Percentiles rank a stretch among this genome's conserved stretches.
phyloP scores from a whole-genome alignment of 495 filamentous ascomycete genomes.

The Hyaloscypha variabilis region DNA sequence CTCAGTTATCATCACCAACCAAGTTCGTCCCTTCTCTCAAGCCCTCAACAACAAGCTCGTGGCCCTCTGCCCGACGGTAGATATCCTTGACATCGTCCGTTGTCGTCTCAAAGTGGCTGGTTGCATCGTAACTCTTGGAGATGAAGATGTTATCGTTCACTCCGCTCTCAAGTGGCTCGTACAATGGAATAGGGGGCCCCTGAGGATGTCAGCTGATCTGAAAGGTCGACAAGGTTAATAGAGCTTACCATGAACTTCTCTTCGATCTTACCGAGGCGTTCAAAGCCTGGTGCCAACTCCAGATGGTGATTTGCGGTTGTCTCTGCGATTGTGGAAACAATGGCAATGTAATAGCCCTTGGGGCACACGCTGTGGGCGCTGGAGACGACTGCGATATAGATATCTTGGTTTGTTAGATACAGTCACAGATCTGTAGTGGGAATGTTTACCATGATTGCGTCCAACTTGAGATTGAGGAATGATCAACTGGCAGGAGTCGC shows the following conservation, averaged over 20 bases:
- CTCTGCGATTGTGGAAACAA: constrained; percentile 97
- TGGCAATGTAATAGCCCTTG: constrained; percentile 98
- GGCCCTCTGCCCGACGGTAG: constrained; percentile 82
- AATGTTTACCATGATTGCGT: constrained; percentile 79
- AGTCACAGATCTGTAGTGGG: neutral
- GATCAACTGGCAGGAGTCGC: constrained; percentile 93
- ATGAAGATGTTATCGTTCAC: constrained; percentile 92
- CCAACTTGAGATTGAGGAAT: constrained; percentile 97
- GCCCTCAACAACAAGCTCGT: constrained; percentile 76
- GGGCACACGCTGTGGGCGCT: constrained; percentile 98
- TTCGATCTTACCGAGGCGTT: constrained; percentile 90
- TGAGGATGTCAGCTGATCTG: constrained; percentile 29
- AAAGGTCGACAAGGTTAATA: neutral
- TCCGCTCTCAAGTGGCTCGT: constrained; percentile 88
- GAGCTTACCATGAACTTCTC: constrained; percentile 88
- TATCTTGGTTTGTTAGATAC: constrained; percentile 58
- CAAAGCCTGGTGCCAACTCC: constrained; percentile 91
- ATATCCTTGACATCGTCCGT: constrained; percentile 93
- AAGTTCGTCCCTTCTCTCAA: constrained; percentile 56
- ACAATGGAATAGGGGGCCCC: constrained; percentile 85
- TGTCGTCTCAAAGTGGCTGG: constrained; percentile 93
- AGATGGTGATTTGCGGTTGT: constrained; percentile 88
- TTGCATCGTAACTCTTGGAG: constrained; percentile 97
- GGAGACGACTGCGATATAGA: constrained; percentile 97
- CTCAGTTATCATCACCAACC: constrained; percentile 32